Conservation (phyloP, 176 grass and related monocot genomes). For the Oryza officinalis region DNA sequence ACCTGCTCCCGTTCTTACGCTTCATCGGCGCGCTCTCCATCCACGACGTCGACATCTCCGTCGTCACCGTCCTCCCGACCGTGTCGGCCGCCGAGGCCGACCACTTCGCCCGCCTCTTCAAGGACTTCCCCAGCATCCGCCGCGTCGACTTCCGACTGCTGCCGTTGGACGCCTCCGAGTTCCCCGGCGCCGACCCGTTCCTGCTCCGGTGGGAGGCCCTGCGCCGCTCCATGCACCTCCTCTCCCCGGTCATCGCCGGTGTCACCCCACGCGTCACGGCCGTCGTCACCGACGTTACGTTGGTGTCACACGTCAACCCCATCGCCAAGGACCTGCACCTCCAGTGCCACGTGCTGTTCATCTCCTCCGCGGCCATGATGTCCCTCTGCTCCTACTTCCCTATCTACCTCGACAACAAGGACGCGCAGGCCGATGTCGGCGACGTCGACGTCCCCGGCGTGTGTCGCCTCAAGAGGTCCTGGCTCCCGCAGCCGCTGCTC, state of each 20-base stretch:
- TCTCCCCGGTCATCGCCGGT: slow-evolving; percentile 37
- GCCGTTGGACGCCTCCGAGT: slow-evolving; percentile 21
- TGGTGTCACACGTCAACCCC: slow-evolving; percentile 42
- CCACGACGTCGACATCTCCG: slow-evolving; percentile 48
- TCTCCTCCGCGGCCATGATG: slow-evolving; percentile 58
- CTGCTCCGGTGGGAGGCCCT: slow-evolving; percentile 48
- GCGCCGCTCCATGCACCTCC: slow-evolving; percentile 49
- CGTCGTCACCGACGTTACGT: slow-evolving; percentile 43
- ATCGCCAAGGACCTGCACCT: slow-evolving; percentile 16
- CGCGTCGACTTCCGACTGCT: slow-evolving; percentile 53
- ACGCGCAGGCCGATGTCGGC: not conserved
- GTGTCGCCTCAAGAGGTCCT: not conserved
- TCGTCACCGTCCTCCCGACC: slow-evolving; percentile 52
- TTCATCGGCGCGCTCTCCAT: slow-evolving; percentile 42
- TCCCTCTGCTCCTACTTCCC: slow-evolving; percentile 55
- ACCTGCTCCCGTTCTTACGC: slow-evolving; percentile 59
- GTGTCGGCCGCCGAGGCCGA: slow-evolving; percentile 52
- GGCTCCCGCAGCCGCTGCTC: slow-evolving; percentile 33
- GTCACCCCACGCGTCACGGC: slow-evolving; percentile 35
- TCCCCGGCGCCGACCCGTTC: slow-evolving; percentile 55
- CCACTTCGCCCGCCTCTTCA: slow-evolving; percentile 42
- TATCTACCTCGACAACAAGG: not conserved
- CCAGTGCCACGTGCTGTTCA: slow-evolving; percentile 60
- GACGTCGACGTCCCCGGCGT: slow-evolving; percentile 54
- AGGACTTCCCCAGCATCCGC: slow-evolving; percentile 37